These are phyloP conservation scores for Fusarium sp. DNA, from an alignment of 2,329 filamentous ascomycete genomes.

Conservation along the genomic window DNA sequence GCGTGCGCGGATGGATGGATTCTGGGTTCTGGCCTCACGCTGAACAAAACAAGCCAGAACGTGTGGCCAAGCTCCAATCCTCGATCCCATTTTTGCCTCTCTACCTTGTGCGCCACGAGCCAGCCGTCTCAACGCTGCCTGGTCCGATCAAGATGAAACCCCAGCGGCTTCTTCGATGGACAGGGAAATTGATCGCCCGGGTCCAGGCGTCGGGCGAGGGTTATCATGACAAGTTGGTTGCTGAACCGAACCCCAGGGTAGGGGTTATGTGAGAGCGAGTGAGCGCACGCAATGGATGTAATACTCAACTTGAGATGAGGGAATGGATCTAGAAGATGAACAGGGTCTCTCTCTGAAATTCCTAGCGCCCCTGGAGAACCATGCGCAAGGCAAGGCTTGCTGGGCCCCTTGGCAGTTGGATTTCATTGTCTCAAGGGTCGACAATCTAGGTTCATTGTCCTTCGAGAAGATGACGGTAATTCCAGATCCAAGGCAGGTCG, in stretches of 20 bases:
- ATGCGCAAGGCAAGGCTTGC: conserved; percentile 23
- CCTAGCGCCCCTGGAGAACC: conserved; percentile 6
- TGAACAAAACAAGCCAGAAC: conserved; percentile 44
- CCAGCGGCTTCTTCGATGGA: conserved; percentile 20
- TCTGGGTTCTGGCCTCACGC: conserved; percentile 37
- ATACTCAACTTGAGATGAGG: conserved; percentile 1
- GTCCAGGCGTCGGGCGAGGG: conserved; percentile 29
- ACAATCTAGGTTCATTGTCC: conserved; percentile 32
- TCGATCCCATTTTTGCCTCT: conserved; percentile 25
- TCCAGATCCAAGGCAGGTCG: conserved; percentile 7
- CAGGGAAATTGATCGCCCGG: conserved; percentile 38
- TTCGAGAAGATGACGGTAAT: conserved; percentile 5
- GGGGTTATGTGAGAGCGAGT: background rate
- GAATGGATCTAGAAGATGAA: background rate
- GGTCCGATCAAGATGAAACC: conserved; percentile 42
- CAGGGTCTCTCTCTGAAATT: conserved; percentile 4
- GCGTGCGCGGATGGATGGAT: conserved; percentile 37
- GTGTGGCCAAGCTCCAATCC: conserved; percentile 42
- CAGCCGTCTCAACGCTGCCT: conserved; percentile 33
- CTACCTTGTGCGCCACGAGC: conserved; percentile 31
- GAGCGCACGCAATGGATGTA: background rate
- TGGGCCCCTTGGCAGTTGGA: conserved; percentile 12
- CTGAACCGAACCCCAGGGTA: conserved; percentile 10
- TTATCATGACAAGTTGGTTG: conserved; percentile 35
- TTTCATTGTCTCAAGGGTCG: conserved; percentile 30